Base-by-base conservation (phyloP, 306 rosid genomes). In the Pyrus bretschneideri region DNA sequence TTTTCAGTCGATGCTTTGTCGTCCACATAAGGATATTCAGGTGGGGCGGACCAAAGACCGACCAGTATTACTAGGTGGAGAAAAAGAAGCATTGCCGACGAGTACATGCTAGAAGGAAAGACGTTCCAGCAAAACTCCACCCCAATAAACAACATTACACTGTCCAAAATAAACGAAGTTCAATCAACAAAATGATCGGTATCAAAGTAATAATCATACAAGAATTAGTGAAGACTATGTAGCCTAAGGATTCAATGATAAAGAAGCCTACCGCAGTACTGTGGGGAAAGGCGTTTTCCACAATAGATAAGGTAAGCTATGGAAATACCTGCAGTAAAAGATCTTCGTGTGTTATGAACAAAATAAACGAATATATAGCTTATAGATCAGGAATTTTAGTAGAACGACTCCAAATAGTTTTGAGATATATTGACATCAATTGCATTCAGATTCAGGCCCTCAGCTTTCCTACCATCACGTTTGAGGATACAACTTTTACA, bases 111-210 rank as follows among this genome's bases (percentile, higher is more conserved):
- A 54, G 99, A 91, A 71, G 99, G 98, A 82, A 81, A 95, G 68
- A 95, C 79, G 71, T 95, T 92, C 97, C 99, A 95, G 86, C 99
- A 92, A 10, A 89, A 60, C 85, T 92, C 98, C 76, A 90, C 93
- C 61, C 99, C 99, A 7, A 81, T 2, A 66, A 92, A 95, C 87
- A 92, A 75, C 73, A 90, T 10, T 79, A 95, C 69, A 54, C 98
- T 91, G 89, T 84, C 12, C 52, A 12, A 49, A 59, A n/a, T 19
- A 76, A 51, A 64, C 70, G 1, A 51, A 51, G 55, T 65, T 68
- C n/a, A 33, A 42, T 77, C 78, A 79, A 46, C 44, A 76, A 58
- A 58, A 63, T 33, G 38, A 74, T 51, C 17, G 29, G 79, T 27
- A 38, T 33, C 46, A 15, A 65, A 52, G 6, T 45, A 63, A 22